These are phyloP conservation scores for Trypanosomatidae sp. DNA, from an alignment of 208 protist genomes.

Conservation along the genomic window DNA sequence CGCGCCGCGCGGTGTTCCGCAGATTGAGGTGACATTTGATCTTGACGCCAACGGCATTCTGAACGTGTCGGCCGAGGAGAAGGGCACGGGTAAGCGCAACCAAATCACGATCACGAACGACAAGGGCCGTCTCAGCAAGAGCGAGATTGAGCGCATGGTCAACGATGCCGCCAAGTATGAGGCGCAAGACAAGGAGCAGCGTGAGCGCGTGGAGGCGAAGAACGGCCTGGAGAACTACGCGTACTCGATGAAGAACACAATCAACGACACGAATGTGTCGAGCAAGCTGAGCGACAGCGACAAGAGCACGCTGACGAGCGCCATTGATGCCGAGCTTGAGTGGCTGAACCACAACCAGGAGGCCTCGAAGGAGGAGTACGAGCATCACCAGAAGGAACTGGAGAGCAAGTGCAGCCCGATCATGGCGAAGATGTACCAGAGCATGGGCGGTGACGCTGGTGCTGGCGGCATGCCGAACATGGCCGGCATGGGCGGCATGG, in stretches of 20 bases:
- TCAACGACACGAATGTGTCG: constrained; percentile 80
- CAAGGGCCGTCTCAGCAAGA: constrained; percentile 54
- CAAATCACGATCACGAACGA: constrained; percentile 91
- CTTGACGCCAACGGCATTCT: constrained; percentile 97
- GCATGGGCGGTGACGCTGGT: constrained; percentile 11
- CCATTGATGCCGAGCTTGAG: constrained; percentile 39
- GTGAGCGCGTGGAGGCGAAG: constrained; percentile 59
- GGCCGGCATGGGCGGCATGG: constrained; percentile 14
- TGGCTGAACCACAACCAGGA: constrained; percentile 83
- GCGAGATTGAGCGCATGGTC: constrained; percentile 82
- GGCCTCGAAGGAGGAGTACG: constrained; percentile 41
- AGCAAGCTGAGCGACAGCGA: constrained; percentile 50
- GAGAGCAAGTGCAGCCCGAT: constrained; percentile 64
- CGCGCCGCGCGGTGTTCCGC: constrained; percentile 86
- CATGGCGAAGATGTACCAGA: constrained; percentile 87
- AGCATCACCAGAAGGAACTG: constrained; percentile 23
- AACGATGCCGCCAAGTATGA: constrained; percentile 69
- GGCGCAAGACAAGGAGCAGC: constrained; percentile 57
- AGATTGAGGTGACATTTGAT: constrained; percentile 98
- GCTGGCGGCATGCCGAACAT: constrained; percentile 15
- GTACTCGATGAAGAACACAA: constrained; percentile 49
- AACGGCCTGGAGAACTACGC: constrained; percentile 72
- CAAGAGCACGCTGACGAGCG: constrained; percentile 24
- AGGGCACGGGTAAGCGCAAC: constrained; percentile 91
- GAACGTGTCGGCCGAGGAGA: constrained; percentile 91